These are phyloP conservation scores for Coemansia sp. DNA, from an alignment of 192 early-diverging fungal species.

Conservation along the genomic window DNA sequence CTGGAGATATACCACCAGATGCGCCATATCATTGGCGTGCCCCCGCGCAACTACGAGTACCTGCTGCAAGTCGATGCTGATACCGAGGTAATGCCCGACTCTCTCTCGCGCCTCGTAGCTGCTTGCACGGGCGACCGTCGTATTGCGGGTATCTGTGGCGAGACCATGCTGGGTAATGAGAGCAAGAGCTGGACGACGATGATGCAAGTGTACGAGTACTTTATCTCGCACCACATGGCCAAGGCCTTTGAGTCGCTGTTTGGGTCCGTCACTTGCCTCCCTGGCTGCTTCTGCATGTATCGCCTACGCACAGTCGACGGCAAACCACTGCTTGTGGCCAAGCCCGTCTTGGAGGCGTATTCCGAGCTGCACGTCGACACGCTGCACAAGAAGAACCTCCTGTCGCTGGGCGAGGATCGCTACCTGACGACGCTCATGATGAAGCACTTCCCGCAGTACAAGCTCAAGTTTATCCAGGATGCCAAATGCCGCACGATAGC, in stretches of 20 bases:
- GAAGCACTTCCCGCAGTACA: slow-evolving; percentile 95
- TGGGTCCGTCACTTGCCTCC: slow-evolving; percentile 81
- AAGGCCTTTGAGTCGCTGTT: slow-evolving; percentile 86
- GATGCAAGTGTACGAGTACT: slow-evolving; percentile 97
- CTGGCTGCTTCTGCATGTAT: slow-evolving; percentile 90
- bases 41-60: slow-evolving; percentile 77
- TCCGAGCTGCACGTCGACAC: slow-evolving; percentile 92
- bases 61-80: slow-evolving; percentile 81
- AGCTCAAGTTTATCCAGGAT: slow-evolving; percentile 88
- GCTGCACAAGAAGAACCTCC: slow-evolving; percentile 95
- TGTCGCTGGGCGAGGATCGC: slow-evolving; percentile 95
- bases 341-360: slow-evolving; percentile 81
- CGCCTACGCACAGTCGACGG: slow-evolving; percentile 61
- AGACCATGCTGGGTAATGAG: slow-evolving; percentile 89
- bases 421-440: slow-evolving; percentile 97
- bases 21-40: slow-evolving; percentile 93
- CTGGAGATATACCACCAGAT: slow-evolving; percentile 98
- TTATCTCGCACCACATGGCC: slow-evolving; percentile 89
- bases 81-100: slow-evolving; percentile 81
- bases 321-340: slow-evolving; percentile 79
- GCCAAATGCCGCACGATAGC: slow-evolving; percentile 89
- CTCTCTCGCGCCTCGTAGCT: slow-evolving; percentile 86
- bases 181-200: slow-evolving; percentile 92
- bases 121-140: slow-evolving; percentile 72
- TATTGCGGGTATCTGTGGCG: slow-evolving; percentile 90